Base-by-base conservation (phyloP, 192 early-diverging fungal genomes). In the Thamnidium elegans region DNA sequence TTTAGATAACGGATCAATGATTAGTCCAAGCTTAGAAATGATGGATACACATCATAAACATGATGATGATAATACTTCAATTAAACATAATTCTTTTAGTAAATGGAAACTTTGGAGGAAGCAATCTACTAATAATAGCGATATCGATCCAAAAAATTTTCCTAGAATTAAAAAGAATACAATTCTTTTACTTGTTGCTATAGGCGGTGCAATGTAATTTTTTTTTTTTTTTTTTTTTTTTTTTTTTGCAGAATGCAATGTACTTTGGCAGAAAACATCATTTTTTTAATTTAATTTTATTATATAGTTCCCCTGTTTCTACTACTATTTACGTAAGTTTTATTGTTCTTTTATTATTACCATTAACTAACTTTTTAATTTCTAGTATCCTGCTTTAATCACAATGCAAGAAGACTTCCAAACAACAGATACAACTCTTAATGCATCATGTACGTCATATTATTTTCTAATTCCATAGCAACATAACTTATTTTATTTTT, bases 361-460 rank as follows among this genome's bases (percentile, higher is more conserved):
- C 15, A 47, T 23, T 45, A 46, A 32, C 14, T 21, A 10, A 43
- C 55, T 39, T 14, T 4, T 53, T 43, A 20, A 30, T 39, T 63
- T 30, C 47, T 50, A 72, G 70, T 63, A 63, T 34, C 65, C 71
- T 39, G 65, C 66, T n/a, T 46, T 73, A n/a, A 47, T 67, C n/a
- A 56, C 52, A 8, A 66, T 73, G 36, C 58, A 73, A 63, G 19
- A 63, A 7, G 51, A 53, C 1, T 58, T 73, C 21, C 46, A 68
- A 19, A 63, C 71, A 13, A 67, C 55, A 26, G 66, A 42, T n/a
- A 73, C 61, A 36, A 19, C 48, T 7, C 48, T 73, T 7, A 73
- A 73, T 58, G 66, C 66, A 34, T 67, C 65, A 42, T 26, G 71
- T 73, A 73, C 67, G 46, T 48, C 14, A 30, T 9, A 32, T 34